Percentiles rank a stretch among this genome's conserved stretches.
Evolutionary conservation across 1,284 basidiomycete species (phyloP).

Genomic region (Baeospora myosura): DNA sequence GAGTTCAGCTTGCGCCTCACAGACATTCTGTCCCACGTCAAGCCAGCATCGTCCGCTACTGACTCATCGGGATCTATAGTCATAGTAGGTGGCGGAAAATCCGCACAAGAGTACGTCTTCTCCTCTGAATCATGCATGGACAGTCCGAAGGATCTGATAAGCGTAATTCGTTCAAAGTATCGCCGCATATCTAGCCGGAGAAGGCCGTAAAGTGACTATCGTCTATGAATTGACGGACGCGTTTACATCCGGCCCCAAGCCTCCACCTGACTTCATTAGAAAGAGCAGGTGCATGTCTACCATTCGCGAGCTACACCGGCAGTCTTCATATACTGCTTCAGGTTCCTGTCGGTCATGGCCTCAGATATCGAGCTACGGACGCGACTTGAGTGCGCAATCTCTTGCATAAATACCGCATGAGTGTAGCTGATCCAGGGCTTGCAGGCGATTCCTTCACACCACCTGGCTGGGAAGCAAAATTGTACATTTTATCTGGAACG

Average conservation of each 20-base stretch:
- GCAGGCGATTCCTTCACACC: slow-evolving; percentile 1
- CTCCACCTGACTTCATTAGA: slow-evolving; percentile 37
- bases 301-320: background rate
- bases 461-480: background rate
- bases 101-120: slow-evolving; percentile 40
- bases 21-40: slow-evolving; percentile 27
- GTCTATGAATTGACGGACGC: slow-evolving; percentile 45
- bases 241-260: slow-evolving; percentile 31
- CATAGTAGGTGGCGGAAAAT: slow-evolving; percentile 50
- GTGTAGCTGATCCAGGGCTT: background rate
- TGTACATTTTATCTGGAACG: background rate
- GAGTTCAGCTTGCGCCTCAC: slow-evolving; percentile 34
- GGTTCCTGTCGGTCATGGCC: background rate
- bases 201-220: slow-evolving; percentile 38
- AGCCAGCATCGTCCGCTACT: slow-evolving; percentile 11
- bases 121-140: slow-evolving; percentile 16
- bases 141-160: slow-evolving; percentile 16
- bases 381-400: background rate
- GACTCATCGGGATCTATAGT: slow-evolving; percentile 19
- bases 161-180: slow-evolving; percentile 21
- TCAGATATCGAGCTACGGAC: background rate
- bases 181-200: slow-evolving; percentile 38
- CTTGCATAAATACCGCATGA: background rate
- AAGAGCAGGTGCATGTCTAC: slow-evolving; percentile 46
- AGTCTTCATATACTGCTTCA: background rate